Base-by-base conservation (phyloP, 2,329 filamentous ascomycete genomes). In the Penicillium psychrosexuale region DNA sequence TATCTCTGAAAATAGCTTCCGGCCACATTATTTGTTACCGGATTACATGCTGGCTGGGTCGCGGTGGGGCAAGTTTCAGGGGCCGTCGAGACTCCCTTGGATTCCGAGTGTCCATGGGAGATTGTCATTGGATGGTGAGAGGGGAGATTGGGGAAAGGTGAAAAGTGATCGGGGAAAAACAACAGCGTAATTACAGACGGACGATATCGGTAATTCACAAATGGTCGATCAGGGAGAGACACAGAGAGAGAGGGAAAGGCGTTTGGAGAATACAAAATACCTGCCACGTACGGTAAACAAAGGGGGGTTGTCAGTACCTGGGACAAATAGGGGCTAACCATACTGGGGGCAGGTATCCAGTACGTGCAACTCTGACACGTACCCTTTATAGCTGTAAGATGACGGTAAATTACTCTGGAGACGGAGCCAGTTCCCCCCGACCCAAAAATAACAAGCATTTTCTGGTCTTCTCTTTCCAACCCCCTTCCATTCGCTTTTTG, bases 41-140 rank as follows among this genome's bases (percentile, higher is more conserved):
- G 44, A 55, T 58, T 55, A 56, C 44, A 51, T 54, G 46, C 47
- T 57, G 52, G 51, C 48, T 51, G 48, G 48, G 48, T 36, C 13
- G 43, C 12, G 12, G 66, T 65, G 68, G 67, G 57, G 61, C 62
- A 27, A 48, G 62, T 69, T 61, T 70, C 68, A 70, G 68, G 68
- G 68, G 68, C 65, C 66, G 64, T 57, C 56, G 53, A 49, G 55
- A 53, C 61, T 59, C 53, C 63, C 62, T 60, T 63, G 63, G 63
- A 64, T 57, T 60, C 56, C 59, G 56, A 42, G 28, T 36, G 17
- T 13, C 34, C 17, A 5, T 4, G 22, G 12, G 6, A 43, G 27
- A 47, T 17, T 45, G 6, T 51, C 17, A 62, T 61, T 60, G 59
- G 59, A 13, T 38, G 28, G 8, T 31, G 30, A 27, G 44, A 19